Base-by-base conservation (phyloP, 2,329 filamentous ascomycete species). In the Rhynchosporium secalis region DNA sequence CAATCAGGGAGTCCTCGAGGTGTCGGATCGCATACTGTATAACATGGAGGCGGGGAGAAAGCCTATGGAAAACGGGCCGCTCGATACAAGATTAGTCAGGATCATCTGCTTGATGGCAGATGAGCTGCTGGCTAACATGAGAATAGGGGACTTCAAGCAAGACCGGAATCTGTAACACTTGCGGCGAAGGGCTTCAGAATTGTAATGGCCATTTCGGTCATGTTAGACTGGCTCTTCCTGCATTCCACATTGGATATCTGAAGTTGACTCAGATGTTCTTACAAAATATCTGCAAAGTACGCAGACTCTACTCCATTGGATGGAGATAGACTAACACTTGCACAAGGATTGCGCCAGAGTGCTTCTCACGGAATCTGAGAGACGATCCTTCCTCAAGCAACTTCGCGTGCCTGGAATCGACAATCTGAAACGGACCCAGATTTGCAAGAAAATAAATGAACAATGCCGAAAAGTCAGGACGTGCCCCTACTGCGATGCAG, bases 161-260 rank as follows among this genome's bases (percentile, higher is more conserved):
- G 77, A 83, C 80, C 3, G 90, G 86, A 29, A 83, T 80, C 63
- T 99, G 95, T 75, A 80, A 85, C 48, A 98, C 95, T 13, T 99
- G 95, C 74, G 86, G 90, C 54, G 86, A 93, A 72, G 83, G 86
- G 15, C 80, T 98, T 36, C 85, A 92, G 71, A 86, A 89, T 68
- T 99, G 95, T 76, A 95, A 92, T 70, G 95, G 95, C 12, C 95
- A 99, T 76, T 99, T 98, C 73, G 95, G 95, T 52, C 89, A 97
- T 76, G 90, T 99, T 71, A 87, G 91, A 72, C 84, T 99, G 13
- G 91, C 94, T 1, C 81, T 99, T 57, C 95, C 95, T 3, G 92
- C 90, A 48, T 98, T 98, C 73, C 95, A 99, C 74, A 92, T 98
- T 68, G 95, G 95, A 43, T 99, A 97, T 74, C 85, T 99, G 71